Base-by-base conservation (phyloP, 2,329 filamentous ascomycete species). In the Curvularia eragrostidis region DNA sequence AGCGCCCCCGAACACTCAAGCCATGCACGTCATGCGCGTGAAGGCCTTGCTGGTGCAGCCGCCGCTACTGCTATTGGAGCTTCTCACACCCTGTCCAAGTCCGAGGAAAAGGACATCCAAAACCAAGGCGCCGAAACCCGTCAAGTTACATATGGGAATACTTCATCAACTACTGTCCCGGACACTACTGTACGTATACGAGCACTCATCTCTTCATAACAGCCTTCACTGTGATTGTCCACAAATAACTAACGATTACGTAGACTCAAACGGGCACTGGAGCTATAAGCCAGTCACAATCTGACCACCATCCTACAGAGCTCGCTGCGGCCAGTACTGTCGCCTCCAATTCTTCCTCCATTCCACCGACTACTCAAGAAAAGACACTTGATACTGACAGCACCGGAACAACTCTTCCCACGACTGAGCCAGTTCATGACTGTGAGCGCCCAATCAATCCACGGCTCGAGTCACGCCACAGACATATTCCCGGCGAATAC, bases 401-500 rank as follows among this genome's bases (percentile, higher is more conserved):
- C 15, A 12, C 51, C 6, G 47, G 23, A 39, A 49, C 34, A 15
- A 30, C 38, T 24, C 24, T 43, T 36, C 44, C 52, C 5, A 56
- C 44, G 7, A 36, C 41, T 38, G 48, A 43, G 12, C 30, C 42
- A 13, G 34, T 48, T 41, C 18, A 44, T 19, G 24, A 41, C 19
- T 18, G 38, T 28, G 62, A 58, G 9, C 54, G 62, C 8, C 67
- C 66, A 10, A 23, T 77, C 61, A 52, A 70, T 62, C 52, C 55
- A 9, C 52, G 64, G 15, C 67, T 77, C 18, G 77, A 77, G 50
- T 77, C 78, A 8, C 64, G 61, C 26, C 63, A 64, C 30, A 63
- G 72, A 8, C 73, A 75, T 43, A 64, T 76, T 34, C 74, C 75
- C 12, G 74, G 75, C 18, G 72, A 69, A 19, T 76, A 69, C 2